These are phyloP conservation scores for Auxenochlorella pyrenoidosa DNA, from an alignment of 139 green algal species.

Conservation along the genomic window DNA sequence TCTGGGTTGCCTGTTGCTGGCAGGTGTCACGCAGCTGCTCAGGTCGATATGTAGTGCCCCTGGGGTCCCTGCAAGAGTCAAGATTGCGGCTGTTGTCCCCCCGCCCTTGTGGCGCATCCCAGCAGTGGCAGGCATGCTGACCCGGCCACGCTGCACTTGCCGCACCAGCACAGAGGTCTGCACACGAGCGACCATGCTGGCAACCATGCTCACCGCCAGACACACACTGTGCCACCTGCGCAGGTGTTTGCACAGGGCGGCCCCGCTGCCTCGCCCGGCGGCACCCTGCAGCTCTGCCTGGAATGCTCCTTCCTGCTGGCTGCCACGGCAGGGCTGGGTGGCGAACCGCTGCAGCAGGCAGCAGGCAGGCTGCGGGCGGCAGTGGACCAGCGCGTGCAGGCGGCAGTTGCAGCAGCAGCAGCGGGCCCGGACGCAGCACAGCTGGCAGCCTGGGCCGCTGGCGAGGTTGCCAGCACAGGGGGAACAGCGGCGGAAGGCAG, in stretches of 20 bases:
- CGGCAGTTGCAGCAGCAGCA: neutral
- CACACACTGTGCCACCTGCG: neutral
- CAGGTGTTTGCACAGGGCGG: constrained; percentile 13
- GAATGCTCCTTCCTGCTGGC: constrained; percentile 18
- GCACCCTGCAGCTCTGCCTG: constrained; percentile 35
- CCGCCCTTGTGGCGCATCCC: no score
- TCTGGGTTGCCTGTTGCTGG: neutral
- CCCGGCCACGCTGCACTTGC: no score
- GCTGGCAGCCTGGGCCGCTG: neutral
- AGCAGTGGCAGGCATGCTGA: no score
- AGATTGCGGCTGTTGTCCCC: no score
- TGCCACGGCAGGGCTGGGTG: neutral
- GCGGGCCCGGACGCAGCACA: neutral
- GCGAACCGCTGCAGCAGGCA: neutral
- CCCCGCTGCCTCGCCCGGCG: constrained; percentile 1
- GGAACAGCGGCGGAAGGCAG: no score
- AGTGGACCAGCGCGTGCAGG: neutral
- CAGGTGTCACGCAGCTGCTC: no score
- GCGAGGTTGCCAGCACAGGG: neutral
- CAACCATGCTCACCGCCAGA: no score
- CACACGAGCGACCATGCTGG: no score
- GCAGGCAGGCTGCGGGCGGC: neutral
- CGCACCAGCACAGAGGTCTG: no score
- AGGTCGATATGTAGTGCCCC: no score
- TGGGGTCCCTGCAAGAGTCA: no score